Percentiles rank a stretch among this genome's conserved stretches.
Evolutionary conservation across 176 grass and related monocot genomes (phyloP).

Genomic region (Paspalum vaginatum): DNA sequence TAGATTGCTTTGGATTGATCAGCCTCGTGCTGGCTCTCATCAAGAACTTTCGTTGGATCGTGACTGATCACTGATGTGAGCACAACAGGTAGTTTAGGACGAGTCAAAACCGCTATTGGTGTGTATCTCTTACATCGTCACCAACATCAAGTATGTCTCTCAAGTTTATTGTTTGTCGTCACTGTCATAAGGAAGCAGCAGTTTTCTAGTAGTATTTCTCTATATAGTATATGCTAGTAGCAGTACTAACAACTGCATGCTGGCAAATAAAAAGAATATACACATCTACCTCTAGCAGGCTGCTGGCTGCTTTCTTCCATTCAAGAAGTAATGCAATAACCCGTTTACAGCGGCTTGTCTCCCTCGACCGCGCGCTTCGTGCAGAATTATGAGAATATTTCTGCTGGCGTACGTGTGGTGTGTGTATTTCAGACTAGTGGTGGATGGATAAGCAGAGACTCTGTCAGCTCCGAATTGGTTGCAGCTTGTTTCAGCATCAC

Average conservation of each 20-base stretch:
- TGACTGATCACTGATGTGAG: conserved; percentile 4
- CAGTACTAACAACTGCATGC: too few species aligned
- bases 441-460: conserved; percentile 14
- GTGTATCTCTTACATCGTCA: not conserved
- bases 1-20: not conserved
- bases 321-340: too few species aligned
- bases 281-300: too few species aligned
- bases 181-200: not conserved
- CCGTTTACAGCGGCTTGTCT: too few species aligned
- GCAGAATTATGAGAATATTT: not conserved
- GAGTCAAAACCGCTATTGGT: conserved; percentile 7
- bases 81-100: not conserved
- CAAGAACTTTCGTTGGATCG: conserved; percentile 15
- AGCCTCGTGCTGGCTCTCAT: not conserved
- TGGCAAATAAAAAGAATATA: too few species aligned
- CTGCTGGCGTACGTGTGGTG: not conserved
- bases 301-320: too few species aligned
- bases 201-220: too few species aligned
- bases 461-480: not conserved
- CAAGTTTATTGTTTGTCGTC: not conserved
- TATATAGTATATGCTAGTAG: too few species aligned
- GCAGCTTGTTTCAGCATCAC: not conserved
- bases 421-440: not conserved
- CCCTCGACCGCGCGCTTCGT: too few species aligned
- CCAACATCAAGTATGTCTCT: not conserved